Conservation (phyloP, 1,284 basidiomycete species). For the Pyrrhoderma lamaoense region DNA sequence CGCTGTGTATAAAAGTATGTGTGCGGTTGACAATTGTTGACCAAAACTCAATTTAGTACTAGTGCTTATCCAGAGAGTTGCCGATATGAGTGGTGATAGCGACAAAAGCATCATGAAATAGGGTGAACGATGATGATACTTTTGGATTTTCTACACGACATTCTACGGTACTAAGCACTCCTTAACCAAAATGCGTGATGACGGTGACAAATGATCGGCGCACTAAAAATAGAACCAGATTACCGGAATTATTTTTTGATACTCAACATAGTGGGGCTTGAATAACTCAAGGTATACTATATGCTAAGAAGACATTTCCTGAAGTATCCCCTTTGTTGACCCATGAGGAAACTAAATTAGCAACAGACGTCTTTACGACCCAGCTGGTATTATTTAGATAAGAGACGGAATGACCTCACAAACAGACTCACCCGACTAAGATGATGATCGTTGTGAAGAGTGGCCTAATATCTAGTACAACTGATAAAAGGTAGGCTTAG, state of each 20-base stretch:
- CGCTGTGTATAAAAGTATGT: conserved; percentile 47
- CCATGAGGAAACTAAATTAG: conserved; percentile 55
- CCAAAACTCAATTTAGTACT: not conserved
- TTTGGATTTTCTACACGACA: too few species aligned
- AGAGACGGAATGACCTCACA: not conserved
- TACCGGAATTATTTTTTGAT: too few species aligned
- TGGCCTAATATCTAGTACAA: conserved; percentile 70
- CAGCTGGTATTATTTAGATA: conserved; percentile 32
- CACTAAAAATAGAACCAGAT: too few species aligned
- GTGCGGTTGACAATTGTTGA: conserved; percentile 21
- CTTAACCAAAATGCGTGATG: too few species aligned
- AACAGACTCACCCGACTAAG: conserved; percentile 40
- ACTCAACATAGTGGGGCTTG: too few species aligned
- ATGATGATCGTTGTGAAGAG: conserved; percentile 73
- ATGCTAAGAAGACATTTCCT: conserved; percentile 62
- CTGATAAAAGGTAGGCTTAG: conserved; percentile 34
- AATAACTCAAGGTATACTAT: conserved; percentile 63
- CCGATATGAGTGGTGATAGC: too few species aligned
- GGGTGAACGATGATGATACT: too few species aligned
- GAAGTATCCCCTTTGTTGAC: conserved; percentile 42
- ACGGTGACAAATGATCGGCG: too few species aligned
- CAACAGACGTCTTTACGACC: conserved; percentile 60
- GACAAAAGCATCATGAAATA: too few species aligned
- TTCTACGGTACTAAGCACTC: too few species aligned
- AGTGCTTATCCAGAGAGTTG: too few species aligned